Base-by-base conservation (phyloP, 768 basidiomycete genomes). In the Mycena galopus region DNA sequence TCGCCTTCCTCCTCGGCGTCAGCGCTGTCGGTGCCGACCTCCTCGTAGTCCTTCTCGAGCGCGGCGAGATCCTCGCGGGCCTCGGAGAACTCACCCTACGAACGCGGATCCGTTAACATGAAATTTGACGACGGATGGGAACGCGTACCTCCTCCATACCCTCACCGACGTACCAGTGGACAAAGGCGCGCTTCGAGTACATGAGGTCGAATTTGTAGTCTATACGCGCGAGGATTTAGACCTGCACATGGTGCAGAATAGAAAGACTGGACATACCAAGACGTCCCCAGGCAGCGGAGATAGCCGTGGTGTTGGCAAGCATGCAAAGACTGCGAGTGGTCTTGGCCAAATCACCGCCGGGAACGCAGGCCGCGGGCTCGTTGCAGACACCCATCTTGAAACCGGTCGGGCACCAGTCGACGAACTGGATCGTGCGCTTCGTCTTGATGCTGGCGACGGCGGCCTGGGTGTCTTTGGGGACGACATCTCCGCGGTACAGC, bases 341-440 rank as follows among this genome's bases (percentile, higher is more conserved):
- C 89, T 96, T 96, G 59, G 97, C 97, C 76, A 98, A 92, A 79
- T 99, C 97, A 71, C 97, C 97, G 37, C 94, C 93, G 64, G 97
- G 97, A 47, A 99, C 95, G 72, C 89, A 88, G 17, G 96, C 96
- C 11, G 97, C 91, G 64, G 97, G 92, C 83, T 99, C 97, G 81
- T 97, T 97, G 88, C 97, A 99, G 84, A 99, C 94, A 82, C 97
- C 97, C 77, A 98, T 92, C 90, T 97, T 97, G 92, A 97, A 97
- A 73, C 97, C 97, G 79, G 97, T 99, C 42, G 95, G 95, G 83
- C 95, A 96, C 97, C 97, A 98, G 80, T 98, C 97, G 73, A 98
- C 97, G 81, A 97, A 98, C 79, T 97, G 96, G 79, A 99, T 98
- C 29, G 97, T 98, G 75, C 94, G 91, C 89, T 97, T 98, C 68